Base-by-base conservation (phyloP, 768 basidiomycete genomes). In the Ramaria sp. region DNA sequence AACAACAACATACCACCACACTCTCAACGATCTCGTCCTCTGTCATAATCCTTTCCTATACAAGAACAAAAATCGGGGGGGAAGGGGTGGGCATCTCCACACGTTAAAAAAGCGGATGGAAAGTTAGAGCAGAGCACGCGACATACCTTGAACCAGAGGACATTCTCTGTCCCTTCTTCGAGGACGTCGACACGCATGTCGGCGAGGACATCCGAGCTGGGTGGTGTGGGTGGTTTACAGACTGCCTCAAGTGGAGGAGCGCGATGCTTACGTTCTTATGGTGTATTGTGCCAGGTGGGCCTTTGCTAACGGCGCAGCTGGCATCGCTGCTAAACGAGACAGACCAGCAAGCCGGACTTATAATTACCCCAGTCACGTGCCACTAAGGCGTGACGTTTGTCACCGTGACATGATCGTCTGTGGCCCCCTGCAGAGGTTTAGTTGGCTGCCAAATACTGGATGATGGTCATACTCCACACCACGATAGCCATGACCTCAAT, bases 21-120 rank as follows among this genome's bases (percentile, higher is more conserved):
- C 85, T 76, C 58, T 88, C 88, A 3, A 89, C 65, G 38, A 89
- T 88, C 64, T 89, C 87, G 4, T 81, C 72, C 52, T 88, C 85
- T 38, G 74, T 72, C 42, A 89, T 73, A 64, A 77, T 81, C 56
- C 87, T 73, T 73, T 89, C 85, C 86, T 88, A 70, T 59, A 59
- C 56, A 5, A 15, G 18, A 1, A 20, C 6, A 42, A 34, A n/a
- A n/a, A n/a, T n/a, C n/a, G n/a, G n/a, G n/a, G n/a, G n/a, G n/a
- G n/a, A n/a, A n/a, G n/a, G n/a, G n/a, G n/a, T n/a, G n/a, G n/a
- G n/a, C n/a, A n/a, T n/a, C n/a, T n/a, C n/a, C n/a, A n/a, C 39
- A 42, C 24, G 42, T 25, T 37, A 37, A 59, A 37, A 53, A 52
- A 49, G 67, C 53, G 61, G 10, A 30, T 13, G 3, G 32, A 34